Evolutionary conservation across 108 stramenopile genomes (phyloP).

Genomic region (Craspedostauros australis): DNA sequence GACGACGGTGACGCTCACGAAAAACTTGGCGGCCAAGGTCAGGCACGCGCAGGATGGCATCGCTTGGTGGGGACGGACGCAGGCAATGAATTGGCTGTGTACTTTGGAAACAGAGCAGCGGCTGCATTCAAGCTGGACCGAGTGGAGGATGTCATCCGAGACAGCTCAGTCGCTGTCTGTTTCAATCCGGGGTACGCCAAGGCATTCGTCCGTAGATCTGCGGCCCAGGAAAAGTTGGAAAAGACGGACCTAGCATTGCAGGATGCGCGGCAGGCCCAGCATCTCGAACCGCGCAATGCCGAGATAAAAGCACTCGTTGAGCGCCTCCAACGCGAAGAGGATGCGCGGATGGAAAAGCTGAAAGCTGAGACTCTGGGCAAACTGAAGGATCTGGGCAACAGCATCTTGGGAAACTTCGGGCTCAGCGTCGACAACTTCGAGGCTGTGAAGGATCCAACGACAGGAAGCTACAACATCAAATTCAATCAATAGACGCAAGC

Average conservation of each 20-base stretch:
- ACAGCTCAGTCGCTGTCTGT: conserved; percentile 63
- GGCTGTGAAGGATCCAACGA: conserved; percentile 90
- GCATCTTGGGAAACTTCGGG: conserved; percentile 92
- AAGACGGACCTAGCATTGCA: conserved; percentile 54
- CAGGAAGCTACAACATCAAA: conserved; percentile 28
- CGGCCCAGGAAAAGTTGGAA: conserved; percentile 54
- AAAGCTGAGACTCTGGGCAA: conserved; percentile 92
- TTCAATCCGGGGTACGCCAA: conserved; percentile 79
- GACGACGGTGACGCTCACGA: conserved; percentile 3
- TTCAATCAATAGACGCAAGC: conserved; percentile 25
- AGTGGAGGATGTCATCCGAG: conserved; percentile 64
- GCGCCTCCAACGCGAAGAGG: conserved; percentile 63
- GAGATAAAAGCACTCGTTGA: conserved; percentile 39
- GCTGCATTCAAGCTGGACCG: conserved; percentile 48
- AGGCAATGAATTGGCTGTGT: conserved; percentile 54
- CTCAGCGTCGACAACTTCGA: conserved; percentile 95
- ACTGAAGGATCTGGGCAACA: conserved; percentile 97
- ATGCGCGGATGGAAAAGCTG: conserved; percentile 83
- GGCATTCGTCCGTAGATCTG: conserved; percentile 73
- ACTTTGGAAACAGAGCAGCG: conserved; percentile 83
- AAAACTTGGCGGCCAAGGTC: conserved; percentile 8
- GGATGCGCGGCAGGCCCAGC: conserved; percentile 62
- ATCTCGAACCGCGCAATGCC: conserved; percentile 60
- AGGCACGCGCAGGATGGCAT: conserved; percentile 30
- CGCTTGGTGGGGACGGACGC: too few species aligned